Base-by-base conservation (phyloP, 2,329 filamentous ascomycete genomes). In the Aspergillus persii region DNA sequence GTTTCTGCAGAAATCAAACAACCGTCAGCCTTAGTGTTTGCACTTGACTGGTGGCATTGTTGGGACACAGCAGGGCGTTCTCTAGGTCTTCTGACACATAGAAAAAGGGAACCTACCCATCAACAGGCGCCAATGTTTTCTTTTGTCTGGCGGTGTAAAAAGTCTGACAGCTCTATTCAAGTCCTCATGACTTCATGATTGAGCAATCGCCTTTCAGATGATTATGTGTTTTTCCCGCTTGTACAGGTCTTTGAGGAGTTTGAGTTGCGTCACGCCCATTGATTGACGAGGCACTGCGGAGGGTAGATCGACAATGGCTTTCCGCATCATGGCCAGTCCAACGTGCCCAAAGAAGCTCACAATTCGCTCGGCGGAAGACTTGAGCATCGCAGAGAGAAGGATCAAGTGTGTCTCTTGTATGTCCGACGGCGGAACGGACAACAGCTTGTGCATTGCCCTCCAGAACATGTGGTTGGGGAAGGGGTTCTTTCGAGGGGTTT, bases 391-490 rank as follows among this genome's bases (percentile, higher is more conserved):
- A 59, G 87, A 85, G 46, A 94, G 79, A 2, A 93, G 85, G 4
- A 88, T 81, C 61, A 87, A 85, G 65, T 93, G 90, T 0, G 89
- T 92, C 61, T 88, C 85, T n/a, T 87, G 89, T 8, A 89, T 83
- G 63, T 90, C 83, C 8, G 77, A 74, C 0, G 86, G 70, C 0
- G 91, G 89, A 0, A 91, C 89, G 71, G 92, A 92, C 70, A 93
- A 79, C 41, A 98, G 90, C 48, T 82, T 82, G 0, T 91, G 86
- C 58, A 98, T 79, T 0, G 89, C 83, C 41, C 81, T 83, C 95
- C 95, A 99, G 79, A 95, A 98, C 57, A 93, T 83, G 0, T 82
- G 83, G 52, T 90, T 90, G 3, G 89, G 92, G 76, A 86, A 95
- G 0, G 89, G 92, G 66, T 93, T 93, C 50, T 79, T 80, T 63